Evolutionary conservation across 2,329 filamentous ascomycete species (phyloP).

Genomic region (Fusarium aywerte): DNA sequence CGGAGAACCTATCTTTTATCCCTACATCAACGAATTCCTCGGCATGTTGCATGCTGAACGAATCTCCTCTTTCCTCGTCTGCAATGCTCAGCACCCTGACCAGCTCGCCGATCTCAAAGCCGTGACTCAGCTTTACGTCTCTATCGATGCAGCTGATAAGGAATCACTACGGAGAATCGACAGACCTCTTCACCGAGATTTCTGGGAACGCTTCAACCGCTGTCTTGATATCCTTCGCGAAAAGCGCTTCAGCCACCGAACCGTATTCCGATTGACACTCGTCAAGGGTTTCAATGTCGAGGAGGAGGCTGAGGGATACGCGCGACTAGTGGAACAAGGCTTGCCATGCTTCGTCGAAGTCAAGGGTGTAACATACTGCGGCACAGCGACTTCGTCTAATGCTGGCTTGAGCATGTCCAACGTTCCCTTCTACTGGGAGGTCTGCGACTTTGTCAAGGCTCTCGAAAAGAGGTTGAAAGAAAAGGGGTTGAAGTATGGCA

Average conservation of each 20-base stretch:
- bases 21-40: conserved; percentile 93
- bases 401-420: conserved; percentile 97
- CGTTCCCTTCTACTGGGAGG: conserved; percentile 94
- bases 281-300: conserved; percentile 99
- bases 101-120: conserved; percentile 83
- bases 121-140: conserved; percentile 96
- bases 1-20: conserved; percentile 98
- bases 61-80: conserved; percentile 95
- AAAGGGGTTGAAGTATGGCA: conserved; percentile 83
- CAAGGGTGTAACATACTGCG: conserved; percentile 97
- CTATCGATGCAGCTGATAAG: conserved; percentile 92
- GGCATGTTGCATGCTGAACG: conserved; percentile 83
- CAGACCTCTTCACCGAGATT: conserved; percentile 91
- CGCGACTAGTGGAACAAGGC: conserved; percentile 84
- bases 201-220: conserved; percentile 94
- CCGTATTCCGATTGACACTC: conserved; percentile 92
- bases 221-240: conserved; percentile 90
- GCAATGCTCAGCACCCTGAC: conserved; percentile 95
- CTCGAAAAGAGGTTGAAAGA: conserved; percentile 75
- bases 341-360: conserved; percentile 94
- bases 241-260: conserved; percentile 85
- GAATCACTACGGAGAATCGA: conserved; percentile 91
- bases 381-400: conserved; percentile 83
- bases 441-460: conserved; percentile 81
- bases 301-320: conserved; percentile 90